phyloP scores from a whole-genome alignment of 805 yeast species.

The Spathaspora arborariae region DNA sequence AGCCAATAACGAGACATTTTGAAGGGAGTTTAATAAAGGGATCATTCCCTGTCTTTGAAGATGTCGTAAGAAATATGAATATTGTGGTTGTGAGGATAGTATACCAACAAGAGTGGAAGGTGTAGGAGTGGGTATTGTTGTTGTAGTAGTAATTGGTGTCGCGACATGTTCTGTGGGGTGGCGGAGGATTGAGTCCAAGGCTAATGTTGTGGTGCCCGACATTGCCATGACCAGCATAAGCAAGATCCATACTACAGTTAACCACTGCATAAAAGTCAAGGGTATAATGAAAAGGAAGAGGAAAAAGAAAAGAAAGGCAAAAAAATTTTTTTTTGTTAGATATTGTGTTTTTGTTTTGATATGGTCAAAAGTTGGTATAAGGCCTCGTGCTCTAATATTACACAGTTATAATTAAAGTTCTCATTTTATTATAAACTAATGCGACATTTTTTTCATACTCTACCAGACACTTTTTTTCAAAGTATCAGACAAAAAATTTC shows the following conservation, averaged over 20 bases:
- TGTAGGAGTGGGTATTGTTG: conserved; percentile 14
- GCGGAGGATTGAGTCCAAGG: background rate
- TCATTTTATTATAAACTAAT: no score
- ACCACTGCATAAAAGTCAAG: background rate
- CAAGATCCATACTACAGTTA: conserved; percentile 3
- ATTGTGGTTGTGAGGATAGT: conserved; percentile 64
- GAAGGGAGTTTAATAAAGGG: conserved; percentile 54
- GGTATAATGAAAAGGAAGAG: background rate
- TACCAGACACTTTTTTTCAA: no score
- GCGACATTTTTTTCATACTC: no score
- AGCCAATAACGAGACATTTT: conserved; percentile 71
- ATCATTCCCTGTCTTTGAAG: conserved; percentile 62
- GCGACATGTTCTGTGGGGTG: background rate
- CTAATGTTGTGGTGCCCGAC: background rate
- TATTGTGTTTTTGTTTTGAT: background rate
- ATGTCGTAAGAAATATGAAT: conserved; percentile 56
- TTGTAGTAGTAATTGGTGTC: conserved; percentile 5
- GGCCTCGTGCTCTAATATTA: background rate
- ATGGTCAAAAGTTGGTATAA: background rate
- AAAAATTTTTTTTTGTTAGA: no score
- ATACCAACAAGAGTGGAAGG: conserved; percentile 60
- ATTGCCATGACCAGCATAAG: conserved; percentile 6
- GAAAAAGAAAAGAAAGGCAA: no score
- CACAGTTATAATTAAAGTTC: background rate
- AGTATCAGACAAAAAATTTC: no score